Base-by-base conservation (phyloP, 208 protist genomes). In the Leishmania lainsoni region DNA sequence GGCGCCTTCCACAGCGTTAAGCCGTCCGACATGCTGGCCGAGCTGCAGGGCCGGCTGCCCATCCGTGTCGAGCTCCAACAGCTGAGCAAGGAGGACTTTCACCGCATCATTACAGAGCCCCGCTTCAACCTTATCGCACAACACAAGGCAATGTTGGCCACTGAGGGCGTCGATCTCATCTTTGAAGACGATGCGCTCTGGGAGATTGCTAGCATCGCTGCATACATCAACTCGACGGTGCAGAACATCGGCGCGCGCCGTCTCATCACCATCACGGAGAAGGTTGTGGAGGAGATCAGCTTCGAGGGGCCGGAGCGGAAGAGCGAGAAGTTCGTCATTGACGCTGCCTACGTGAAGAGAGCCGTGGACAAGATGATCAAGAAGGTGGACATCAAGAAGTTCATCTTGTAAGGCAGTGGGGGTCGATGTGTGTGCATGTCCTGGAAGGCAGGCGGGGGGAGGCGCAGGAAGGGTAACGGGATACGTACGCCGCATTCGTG, bases 241-340 rank as follows among this genome's bases (percentile, higher is more conserved):
- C 98, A 99, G 84, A 99, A 99, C 86, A 99, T 99, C 76, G 99
- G 99, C 65, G 98, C 99, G 1, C 93, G 99, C 48, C 92, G 99
- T 52, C 94, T 99, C 61, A 98, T 99, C 90, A 99, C 98, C 10
- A 97, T 99, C 48, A 97, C 98, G 49, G 98, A 99, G 84, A 98
- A 97, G 78, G 98, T 99, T 32, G 90, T 99, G 39, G 98, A 99
- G 88, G 98, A 99, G 72, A 90, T 99, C 89, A 97, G 94, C 81
- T 99, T 98, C 74, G 91, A 98, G 71, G 96, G 91, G 4, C 95
- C 96, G 49, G 95, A 97, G 71, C 79, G 87, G 20, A 95, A 92
- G 66, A 95, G 93, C 52, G 93, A 98, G 82, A 93, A 82, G 29
- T 92, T 98, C 45, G 80, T 91, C 49, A 98, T 99, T 66, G 93